These are phyloP conservation scores for Cyberlindnera suaveolens DNA, from an alignment of 805 yeast species.

Conservation along the genomic window DNA sequence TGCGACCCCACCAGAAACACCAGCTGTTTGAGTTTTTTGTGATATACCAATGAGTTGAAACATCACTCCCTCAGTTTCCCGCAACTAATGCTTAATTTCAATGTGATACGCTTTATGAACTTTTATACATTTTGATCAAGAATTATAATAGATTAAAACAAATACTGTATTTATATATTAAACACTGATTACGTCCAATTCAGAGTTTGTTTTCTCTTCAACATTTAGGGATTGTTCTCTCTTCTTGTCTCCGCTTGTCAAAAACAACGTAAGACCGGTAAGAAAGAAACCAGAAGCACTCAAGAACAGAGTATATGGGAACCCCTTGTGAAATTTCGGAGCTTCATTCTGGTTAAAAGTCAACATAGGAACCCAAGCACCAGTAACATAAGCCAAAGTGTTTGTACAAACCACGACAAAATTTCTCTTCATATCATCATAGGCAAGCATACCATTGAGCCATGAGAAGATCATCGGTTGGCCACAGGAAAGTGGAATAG, in stretches of 20 bases:
- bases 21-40: too few species aligned
- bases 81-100: neutral
- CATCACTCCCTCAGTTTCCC: neutral
- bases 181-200: neutral
- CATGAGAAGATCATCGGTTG: conserved; percentile 53
- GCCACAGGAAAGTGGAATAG: conserved; percentile 44
- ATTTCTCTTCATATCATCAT: conserved; percentile 27
- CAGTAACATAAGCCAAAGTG: conserved; percentile 35
- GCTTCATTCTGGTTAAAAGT: conserved; percentile 32
- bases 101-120: neutral
- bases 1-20: neutral
- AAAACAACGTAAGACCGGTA: conserved; percentile 22
- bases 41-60: too few species aligned
- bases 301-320: conserved; percentile 31
- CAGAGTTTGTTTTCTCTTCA: neutral
- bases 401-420: conserved; percentile 35
- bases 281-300: conserved; percentile 27
- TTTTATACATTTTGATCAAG: neutral
- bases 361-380: conserved; percentile 35
- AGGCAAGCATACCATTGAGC: conserved; percentile 41
- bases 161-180: neutral
- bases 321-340: conserved; percentile 33
- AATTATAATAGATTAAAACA: neutral
- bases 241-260: conserved; percentile 19
- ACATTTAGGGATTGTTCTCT: neutral